Evolutionary conservation across 1,284 basidiomycete genomes (phyloP).

Genomic region (Moniliophthora roreri): DNA sequence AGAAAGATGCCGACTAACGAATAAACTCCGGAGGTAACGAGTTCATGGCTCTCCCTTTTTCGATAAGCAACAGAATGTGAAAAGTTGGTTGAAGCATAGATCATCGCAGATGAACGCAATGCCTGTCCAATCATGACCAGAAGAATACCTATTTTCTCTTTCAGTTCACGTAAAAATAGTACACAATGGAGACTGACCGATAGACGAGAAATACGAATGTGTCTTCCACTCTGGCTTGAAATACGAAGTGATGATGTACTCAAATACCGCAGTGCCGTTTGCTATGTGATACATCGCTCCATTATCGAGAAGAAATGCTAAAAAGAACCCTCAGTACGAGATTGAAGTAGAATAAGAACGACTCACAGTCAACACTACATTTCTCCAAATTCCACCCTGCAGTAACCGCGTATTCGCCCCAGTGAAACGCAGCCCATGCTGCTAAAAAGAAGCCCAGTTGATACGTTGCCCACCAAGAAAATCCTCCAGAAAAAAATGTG

Average conservation of each 20-base stretch:
- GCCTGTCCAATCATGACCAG: slow-evolving; percentile 74
- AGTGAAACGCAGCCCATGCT: slow-evolving; percentile 86
- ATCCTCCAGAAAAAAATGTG: slow-evolving; percentile 48
- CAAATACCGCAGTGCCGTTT: slow-evolving; percentile 75
- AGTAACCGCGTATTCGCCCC: slow-evolving; percentile 93
- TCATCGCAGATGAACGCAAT: slow-evolving; percentile 90
- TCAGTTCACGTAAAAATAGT: not conserved
- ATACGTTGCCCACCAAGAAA: slow-evolving; percentile 64
- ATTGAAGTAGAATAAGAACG: slow-evolving; percentile 1
- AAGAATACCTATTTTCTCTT: slow-evolving; percentile 49
- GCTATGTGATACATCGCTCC: slow-evolving; percentile 85
- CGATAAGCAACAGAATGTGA: slow-evolving; percentile 82
- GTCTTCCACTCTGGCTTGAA: slow-evolving; percentile 63
- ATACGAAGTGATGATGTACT: slow-evolving; percentile 78
- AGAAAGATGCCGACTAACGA: slow-evolving; percentile 46
- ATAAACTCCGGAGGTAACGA: slow-evolving; percentile 88
- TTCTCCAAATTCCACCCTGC: slow-evolving; percentile 95
- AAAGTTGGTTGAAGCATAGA: slow-evolving; percentile 92
- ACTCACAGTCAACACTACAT: slow-evolving; percentile 90
- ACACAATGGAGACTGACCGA: slow-evolving; percentile 45
- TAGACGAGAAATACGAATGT: slow-evolving; percentile 47
- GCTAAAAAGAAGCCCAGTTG: slow-evolving; percentile 83
- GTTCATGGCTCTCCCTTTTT: slow-evolving; percentile 72
- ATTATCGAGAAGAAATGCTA: slow-evolving; percentile 95
- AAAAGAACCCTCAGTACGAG: slow-evolving; percentile 4